Evolutionary conservation across 1,284 basidiomycete genomes (phyloP), one percentile per base, ranked within the genome.

Genomic region (Agaricales sp.): DNA sequence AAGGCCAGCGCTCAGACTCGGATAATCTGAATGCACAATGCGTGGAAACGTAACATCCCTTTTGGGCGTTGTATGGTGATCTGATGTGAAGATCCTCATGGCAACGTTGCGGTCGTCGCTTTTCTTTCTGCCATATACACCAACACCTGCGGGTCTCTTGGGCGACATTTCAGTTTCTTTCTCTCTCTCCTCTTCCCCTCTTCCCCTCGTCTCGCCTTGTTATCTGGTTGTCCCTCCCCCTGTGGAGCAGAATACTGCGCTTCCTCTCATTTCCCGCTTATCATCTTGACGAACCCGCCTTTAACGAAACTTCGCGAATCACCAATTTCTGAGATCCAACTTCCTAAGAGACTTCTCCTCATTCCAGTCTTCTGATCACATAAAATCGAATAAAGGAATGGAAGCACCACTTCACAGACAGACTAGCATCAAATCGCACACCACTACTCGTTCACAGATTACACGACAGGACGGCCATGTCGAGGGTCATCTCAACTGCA

Each of bases 401-500:
- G 39, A 41, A 41, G 6, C 39, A 8, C 39, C 39, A 8, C 39
- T 41, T 41, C 39, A 41, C 16, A n/a, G 39, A 18, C 39, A 41
- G 39, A 41, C 19, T 8, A 41, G 39, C 39, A 41, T 41, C 39
- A 41, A 41, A 41, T 41, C 39, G 4, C 39, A 41, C 16, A 41
- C 39, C 39, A 41, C 39, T 16, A 20, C 39, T 41, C 39, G 39
- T 41, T 41, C 39, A 6, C 6, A 41, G 6, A 41, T 41, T 8
- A 41, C 39, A 6, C 51, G 53, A 4, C 56, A 58, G 26, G 57
- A 58, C 49, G 57, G 57, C 4, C 57, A 58, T 39, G 44, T 51
- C 3, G 55, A 58, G 25, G 57, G 55, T 3, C 50, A 57, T 46
- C 49, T 58, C 6, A 58, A 58, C 41, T 57, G 55, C 18, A 22